Conservation (phyloP, 2,329 filamentous ascomycete species). For the Diaporthe velutina region DNA sequence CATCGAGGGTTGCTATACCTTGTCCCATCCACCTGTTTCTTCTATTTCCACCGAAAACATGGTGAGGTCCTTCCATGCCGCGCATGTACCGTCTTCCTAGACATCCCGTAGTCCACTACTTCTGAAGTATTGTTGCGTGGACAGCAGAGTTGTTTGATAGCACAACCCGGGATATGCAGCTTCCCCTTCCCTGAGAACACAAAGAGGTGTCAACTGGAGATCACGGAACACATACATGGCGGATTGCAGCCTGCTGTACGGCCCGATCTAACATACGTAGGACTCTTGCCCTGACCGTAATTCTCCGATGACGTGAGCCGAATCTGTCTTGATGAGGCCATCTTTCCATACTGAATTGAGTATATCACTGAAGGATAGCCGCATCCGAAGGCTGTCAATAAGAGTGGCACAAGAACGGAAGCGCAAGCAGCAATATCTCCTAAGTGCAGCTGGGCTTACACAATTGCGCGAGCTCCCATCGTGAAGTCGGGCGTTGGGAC, state of each 20-base stretch:
- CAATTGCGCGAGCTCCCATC: background rate
- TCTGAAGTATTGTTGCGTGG: background rate
- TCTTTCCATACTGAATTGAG: background rate
- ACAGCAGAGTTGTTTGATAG: slow-evolving; percentile 32
- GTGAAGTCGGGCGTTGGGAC: background rate
- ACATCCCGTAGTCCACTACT: too few species aligned
- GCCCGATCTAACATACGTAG: background rate
- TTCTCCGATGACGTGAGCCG: background rate
- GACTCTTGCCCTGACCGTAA: background rate
- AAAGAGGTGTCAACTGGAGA: background rate
- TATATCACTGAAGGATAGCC: background rate
- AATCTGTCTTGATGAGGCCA: too few species aligned
- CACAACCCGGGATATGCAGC: slow-evolving; percentile 24
- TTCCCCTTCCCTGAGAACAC: slow-evolving; percentile 14
- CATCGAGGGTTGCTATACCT: background rate
- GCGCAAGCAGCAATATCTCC: background rate
- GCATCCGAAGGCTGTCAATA: background rate
- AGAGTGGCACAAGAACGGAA: background rate
- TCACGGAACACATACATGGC: slow-evolving; percentile 6
- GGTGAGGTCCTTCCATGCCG: too few species aligned
- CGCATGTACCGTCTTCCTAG: background rate
- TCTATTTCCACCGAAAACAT: background rate
- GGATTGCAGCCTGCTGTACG: background rate
- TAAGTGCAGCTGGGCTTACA: background rate
- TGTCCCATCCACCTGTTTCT: background rate